phyloP scores from a whole-genome alignment of 768 basidiomycete genomes.

The Amanita fuliginea region DNA sequence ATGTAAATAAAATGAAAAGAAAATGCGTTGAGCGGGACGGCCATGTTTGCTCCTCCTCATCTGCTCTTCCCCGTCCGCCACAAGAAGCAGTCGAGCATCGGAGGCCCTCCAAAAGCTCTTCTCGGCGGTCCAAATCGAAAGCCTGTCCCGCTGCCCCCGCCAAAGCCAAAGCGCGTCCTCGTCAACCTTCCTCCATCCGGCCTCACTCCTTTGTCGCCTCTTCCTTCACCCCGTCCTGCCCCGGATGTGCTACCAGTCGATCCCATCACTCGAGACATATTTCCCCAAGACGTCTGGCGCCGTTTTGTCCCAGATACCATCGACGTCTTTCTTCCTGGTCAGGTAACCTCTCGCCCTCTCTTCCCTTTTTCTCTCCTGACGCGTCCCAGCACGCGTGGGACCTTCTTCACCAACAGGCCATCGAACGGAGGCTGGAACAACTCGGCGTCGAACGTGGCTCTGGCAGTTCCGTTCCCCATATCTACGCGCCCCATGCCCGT shows the following conservation, averaged over 20 bases:
- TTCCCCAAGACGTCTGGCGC: constrained; percentile 58
- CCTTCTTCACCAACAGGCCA: constrained; percentile 51
- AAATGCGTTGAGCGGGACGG: constrained; percentile 29
- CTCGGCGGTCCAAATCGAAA: constrained; percentile 74
- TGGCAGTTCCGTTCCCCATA: constrained; percentile 42
- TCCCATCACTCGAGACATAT: constrained; percentile 37
- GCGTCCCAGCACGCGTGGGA: constrained; percentile 59
- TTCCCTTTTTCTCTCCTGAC: constrained; percentile 7
- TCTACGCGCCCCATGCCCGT: constrained; percentile 68
- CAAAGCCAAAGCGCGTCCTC: constrained; percentile 53
- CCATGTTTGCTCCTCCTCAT: constrained; percentile 33
- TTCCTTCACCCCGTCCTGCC: background rate
- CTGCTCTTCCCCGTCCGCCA: constrained; percentile 38
- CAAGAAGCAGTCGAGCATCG: constrained; percentile 63
- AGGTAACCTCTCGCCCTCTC: constrained; percentile 31
- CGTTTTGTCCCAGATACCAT: constrained; percentile 49
- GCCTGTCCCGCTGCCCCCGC: constrained; percentile 55
- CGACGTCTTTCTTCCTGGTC: constrained; percentile 77
- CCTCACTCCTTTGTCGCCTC: background rate
- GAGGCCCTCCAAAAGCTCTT: constrained; percentile 82
- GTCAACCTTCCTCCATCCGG: constrained; percentile 48
- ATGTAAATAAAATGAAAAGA: background rate
- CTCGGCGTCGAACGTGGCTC: constrained; percentile 67
- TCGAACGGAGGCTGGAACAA: constrained; percentile 74
- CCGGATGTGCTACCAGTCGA: constrained; percentile 17